phyloP scores from a whole-genome alignment of 441 rosid species.

The Adansonia rubrostipa region DNA sequence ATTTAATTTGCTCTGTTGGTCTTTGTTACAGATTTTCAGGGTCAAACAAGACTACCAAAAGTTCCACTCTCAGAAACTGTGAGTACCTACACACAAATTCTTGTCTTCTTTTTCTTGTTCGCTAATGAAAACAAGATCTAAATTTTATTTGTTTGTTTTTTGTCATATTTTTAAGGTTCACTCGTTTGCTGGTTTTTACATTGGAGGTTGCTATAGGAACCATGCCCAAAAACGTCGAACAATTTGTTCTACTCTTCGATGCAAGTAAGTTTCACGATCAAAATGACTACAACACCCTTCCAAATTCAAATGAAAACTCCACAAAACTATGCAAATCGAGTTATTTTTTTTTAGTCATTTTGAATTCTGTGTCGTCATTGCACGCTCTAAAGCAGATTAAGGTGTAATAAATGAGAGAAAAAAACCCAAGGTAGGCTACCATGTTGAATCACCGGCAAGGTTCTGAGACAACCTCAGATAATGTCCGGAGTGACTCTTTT shows the following conservation, averaged over 20 bases:
- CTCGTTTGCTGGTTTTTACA: constrained; percentile 86
- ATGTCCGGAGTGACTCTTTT: constrained; percentile 49
- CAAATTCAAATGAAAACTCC: background rate
- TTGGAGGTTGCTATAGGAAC: constrained; percentile 82
- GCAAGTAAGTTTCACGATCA: constrained; percentile 67
- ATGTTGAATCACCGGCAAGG: constrained; percentile 39
- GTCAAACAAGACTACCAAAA: constrained; percentile 89
- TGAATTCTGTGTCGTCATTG: constrained; percentile 14
- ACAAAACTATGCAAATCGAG: background rate
- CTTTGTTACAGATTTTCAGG: constrained; percentile 67
- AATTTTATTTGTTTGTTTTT: background rate
- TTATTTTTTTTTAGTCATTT: background rate
- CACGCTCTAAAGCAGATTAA: constrained; percentile 38
- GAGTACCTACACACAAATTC: constrained; percentile 33
- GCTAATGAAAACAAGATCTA: background rate
- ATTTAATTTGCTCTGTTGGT: background rate
- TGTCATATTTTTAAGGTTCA: constrained; percentile 44
- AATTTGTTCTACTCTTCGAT: constrained; percentile 82
- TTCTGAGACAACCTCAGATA: constrained; percentile 35
- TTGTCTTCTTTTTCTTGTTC: background rate
- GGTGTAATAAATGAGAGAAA: constrained; percentile 17
- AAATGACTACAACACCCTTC: constrained; percentile 23
- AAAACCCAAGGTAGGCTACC: background rate
- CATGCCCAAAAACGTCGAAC: constrained; percentile 76
- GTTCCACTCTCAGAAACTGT: constrained; percentile 79